phyloP scores from a whole-genome alignment of 192 early-diverging fungal genomes.

The Chytriomyces sp. region DNA sequence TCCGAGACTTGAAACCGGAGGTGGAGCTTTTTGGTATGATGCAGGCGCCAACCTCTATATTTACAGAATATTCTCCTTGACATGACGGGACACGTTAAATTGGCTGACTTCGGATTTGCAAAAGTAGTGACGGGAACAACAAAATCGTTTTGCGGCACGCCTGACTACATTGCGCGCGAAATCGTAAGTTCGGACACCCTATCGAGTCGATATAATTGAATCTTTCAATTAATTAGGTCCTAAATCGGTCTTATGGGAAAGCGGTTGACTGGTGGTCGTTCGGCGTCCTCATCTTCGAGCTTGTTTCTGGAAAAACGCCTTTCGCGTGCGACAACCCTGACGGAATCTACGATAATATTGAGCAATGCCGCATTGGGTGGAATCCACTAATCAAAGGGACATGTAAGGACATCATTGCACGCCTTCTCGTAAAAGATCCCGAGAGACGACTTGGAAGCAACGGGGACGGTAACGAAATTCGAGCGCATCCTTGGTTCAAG shows the following conservation, averaged over 20 bases:
- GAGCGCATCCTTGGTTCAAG: conserved; percentile 68
- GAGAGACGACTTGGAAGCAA: conserved; percentile 36
- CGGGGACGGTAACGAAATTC: conserved; percentile 57
- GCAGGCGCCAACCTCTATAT: not conserved
- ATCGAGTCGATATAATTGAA: not conserved
- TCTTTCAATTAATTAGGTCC: conserved; percentile 37
- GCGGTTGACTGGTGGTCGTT: conserved; percentile 99
- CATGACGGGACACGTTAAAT: conserved; percentile 90
- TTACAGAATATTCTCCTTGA: conserved; percentile 88
- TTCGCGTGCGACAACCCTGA: conserved; percentile 76
- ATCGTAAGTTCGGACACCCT: conserved; percentile 38
- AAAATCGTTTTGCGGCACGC: conserved; percentile 95
- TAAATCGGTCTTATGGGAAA: conserved; percentile 86
- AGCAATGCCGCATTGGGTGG: conserved; percentile 34
- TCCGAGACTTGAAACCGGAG: conserved; percentile 80
- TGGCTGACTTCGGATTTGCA: conserved; percentile 95
- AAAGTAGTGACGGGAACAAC: conserved; percentile 93
- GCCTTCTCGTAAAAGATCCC: conserved; percentile 44
- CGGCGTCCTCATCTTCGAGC: conserved; percentile 88
- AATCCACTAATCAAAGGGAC: conserved; percentile 26
- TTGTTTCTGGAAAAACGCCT: conserved; percentile 71
- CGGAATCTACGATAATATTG: conserved; percentile 55
- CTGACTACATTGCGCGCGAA: conserved; percentile 95
- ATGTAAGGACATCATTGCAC: conserved; percentile 36
- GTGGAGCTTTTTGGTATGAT: conserved; percentile 7